Evolutionary conservation across 106 monocot species (phyloP), one percentile per base, ranked within the genome.

Genomic region (Apostasia ramifera): DNA sequence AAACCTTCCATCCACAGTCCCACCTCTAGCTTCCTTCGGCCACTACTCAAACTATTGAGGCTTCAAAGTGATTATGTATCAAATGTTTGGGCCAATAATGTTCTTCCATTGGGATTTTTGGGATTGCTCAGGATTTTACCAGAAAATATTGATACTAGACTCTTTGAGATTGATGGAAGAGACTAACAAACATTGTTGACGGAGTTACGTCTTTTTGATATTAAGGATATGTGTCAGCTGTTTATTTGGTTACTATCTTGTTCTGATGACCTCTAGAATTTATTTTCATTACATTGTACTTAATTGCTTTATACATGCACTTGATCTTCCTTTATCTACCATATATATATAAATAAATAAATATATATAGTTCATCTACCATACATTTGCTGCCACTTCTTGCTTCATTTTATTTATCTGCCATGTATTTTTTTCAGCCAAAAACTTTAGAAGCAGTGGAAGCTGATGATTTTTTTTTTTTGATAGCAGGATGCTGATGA

Each of bases 401-500:
- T 65, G 48, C 46, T 49, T 65, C 48, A 13, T 62, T 63, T 44
- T 55, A 8, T 15, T 11, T 47, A 55, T 62, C 12, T 11, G 26
- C 26, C 26, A 26, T 26, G 11, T 66, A 42, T 6, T 43, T 68
- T 53, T 74, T 84, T 71, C 84, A 93, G 93, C 40, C 60, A 13
- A 80, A 75, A 50, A 6, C 66, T 8, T 47, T 72, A 37, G 81
- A 74, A 68, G 55, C 60, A 61, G 6, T 71, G 48, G 78, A 84
- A 67, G 76, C 66, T 10, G 85, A 88, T 81, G 76, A 85, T 47
- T 46, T 83, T 57, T 73, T 88, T 50, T 39, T 51, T 26, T 26
- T 26, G 26, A 26, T 26, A 26, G 26, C 26, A 26, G 26, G 26
- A 26, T 26, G 81, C 67, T 5, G 83, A 88, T 79, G 76, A 85